Evolutionary conservation across 2,329 filamentous ascomycete species (phyloP), one percentile per base, ranked within the genome.

Genomic region (Monilinia fructigena): DNA sequence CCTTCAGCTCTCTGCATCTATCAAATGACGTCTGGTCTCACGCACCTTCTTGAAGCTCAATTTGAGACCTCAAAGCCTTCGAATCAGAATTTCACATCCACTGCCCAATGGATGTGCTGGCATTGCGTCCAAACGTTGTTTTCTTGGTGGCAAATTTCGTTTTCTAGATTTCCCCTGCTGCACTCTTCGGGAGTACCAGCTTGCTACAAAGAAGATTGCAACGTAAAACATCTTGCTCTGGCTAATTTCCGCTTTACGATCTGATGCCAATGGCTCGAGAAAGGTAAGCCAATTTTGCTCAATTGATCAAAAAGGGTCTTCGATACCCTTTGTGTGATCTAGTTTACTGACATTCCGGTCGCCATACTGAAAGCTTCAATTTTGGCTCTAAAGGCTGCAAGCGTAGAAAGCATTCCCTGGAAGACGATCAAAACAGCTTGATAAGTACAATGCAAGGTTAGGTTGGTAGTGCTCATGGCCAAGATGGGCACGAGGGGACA

Each of bases 391-490:
- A 28, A 28, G 28, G 28, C 28, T 28, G 28, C 28, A 28, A 28
- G 28, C 28, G 28, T 28, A 28, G 4, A 28, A 28, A 28, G 28
- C 3, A 28, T 28, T 4, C 4, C 28, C 28, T 67, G 56, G 55
- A 28, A 63, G 12, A 68, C 82, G 79, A 87, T 20, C 59, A 7
- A 23, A 48, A 87, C 12, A 78, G 75, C 11, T 76, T 78, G 2
- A 79, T 42, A 67, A 52, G 6, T 45, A 53, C 0, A 84, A 79
- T 70, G 81, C 83, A 4, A 96, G 81, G 7, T 81, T 83, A 0
- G 91, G 86, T 60, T 89, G 84, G 76, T 98, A 98, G 18, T 96
- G 82, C 4, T 91, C 89, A 66, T 92, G 91, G 45, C 94, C 94
- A 2, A 98, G 84, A 75, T 97, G 93, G 65, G 11, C 4, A 12